A percentile compares a stretch with the other conserved stretches of the same genome.
Evolutionary conservation across 345 rosid genomes (phyloP).

Genomic region (sweet orange (Citrus sinensis)): DVS_A1.0 CM039167.1:19159501-19160000

Average conservation of each 20-base stretch:
- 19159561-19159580: constrained; percentile 69
- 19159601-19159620: not conserved
- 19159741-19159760: not conserved
- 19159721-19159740: not conserved
- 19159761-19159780: not conserved
- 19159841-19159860: too few relatives aligned
- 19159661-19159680: not conserved
- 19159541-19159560: constrained; percentile 47
- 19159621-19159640: not conserved
- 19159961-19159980: not conserved
- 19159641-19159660: not conserved
- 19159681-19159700: not conserved
- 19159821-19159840: too few relatives aligned
- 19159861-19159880: too few relatives aligned
- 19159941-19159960: too few relatives aligned
- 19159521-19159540: constrained; percentile 40
- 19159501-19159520: constrained; percentile 51
- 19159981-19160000: not conserved
- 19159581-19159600: constrained; percentile 12
- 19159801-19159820: too few relatives aligned
- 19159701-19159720: not conserved
- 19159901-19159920: too few relatives aligned
- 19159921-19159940: too few relatives aligned
- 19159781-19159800: too few relatives aligned
- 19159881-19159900: too few relatives aligned